These are phyloP conservation scores for Penicillium mononematosum DNA, from an alignment of 495 filamentous ascomycete species.

Conservation along the genomic window DNA sequence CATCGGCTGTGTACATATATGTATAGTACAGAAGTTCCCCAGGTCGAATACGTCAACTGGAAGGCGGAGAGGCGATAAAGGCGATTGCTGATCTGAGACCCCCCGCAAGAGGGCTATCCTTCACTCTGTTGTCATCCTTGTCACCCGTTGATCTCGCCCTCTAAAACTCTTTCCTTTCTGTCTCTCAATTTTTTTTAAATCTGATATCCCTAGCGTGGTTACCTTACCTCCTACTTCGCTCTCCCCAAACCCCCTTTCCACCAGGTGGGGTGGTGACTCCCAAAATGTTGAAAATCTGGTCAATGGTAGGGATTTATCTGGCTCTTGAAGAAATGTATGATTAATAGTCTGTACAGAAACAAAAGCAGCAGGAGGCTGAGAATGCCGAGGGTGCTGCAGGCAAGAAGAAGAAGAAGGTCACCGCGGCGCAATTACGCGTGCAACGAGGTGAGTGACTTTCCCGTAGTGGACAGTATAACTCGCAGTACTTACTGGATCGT, in stretches of 20 bases:
- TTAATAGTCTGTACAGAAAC: conserved; percentile 60
- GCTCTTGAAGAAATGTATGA: background rate
- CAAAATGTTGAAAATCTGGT: conserved; percentile 99
- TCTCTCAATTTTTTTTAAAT: background rate
- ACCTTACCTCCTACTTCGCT: background rate
- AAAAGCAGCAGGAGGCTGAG: conserved; percentile 85
- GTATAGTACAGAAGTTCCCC: background rate
- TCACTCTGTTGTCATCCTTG: background rate
- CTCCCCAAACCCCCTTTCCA: conserved; percentile 8
- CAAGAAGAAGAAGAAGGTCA: conserved; percentile 96
- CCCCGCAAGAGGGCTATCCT: conserved; percentile 16
- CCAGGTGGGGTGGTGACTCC: conserved; percentile 28
- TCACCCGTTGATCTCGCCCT: background rate
- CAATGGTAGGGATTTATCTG: conserved; percentile 67
- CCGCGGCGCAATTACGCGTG: conserved; percentile 89
- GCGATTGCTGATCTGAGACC: conserved; percentile 16
- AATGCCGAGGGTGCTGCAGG: conserved; percentile 76
- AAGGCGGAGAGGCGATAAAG: conserved; percentile 21
- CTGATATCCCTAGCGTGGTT: background rate
- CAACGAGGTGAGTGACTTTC: conserved; percentile 71
- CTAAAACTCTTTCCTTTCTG: background rate
- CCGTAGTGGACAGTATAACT: background rate
- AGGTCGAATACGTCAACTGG: background rate
- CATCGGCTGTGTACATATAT: too few relatives aligned
- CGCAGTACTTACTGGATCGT: background rate